Evolutionary conservation across 1,284 basidiomycete species (phyloP).

Genomic region (Laetiporus sulphureus): DNA sequence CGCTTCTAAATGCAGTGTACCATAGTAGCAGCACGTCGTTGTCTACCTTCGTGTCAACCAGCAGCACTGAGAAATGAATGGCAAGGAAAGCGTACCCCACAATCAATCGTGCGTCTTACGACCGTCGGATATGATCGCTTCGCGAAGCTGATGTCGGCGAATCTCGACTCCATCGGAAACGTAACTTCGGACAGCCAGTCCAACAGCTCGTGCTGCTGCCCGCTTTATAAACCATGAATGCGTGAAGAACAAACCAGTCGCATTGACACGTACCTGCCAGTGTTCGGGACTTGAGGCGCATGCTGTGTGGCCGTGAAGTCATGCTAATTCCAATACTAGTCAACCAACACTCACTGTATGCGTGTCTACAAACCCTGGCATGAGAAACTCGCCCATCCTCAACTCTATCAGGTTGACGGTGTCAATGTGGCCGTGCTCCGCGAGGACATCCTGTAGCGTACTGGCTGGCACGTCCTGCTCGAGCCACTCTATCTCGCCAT

Average conservation of each 20-base stretch:
- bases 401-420: slow-evolving; percentile 40
- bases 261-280: slow-evolving; percentile 48
- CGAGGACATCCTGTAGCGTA: slow-evolving; percentile 37
- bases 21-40: slow-evolving; percentile 92
- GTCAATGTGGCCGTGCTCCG: slow-evolving; percentile 30
- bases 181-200: slow-evolving; percentile 88
- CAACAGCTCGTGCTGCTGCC: slow-evolving; percentile 79
- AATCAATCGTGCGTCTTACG: slow-evolving; percentile 69
- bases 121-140: slow-evolving; percentile 64
- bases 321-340: neutral
- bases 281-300: slow-evolving; percentile 83
- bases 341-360: slow-evolving; percentile 69
- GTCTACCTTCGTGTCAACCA: slow-evolving; percentile 44
- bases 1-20: slow-evolving; percentile 75
- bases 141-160: slow-evolving; percentile 71
- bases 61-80: neutral
- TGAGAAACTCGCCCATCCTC: slow-evolving; percentile 69
- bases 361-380: slow-evolving; percentile 88
- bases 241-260: neutral
- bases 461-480: slow-evolving; percentile 45
- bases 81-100: slow-evolving; percentile 52
- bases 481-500: slow-evolving; percentile 67
- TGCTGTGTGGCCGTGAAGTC: slow-evolving; percentile 44
- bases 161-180: slow-evolving; percentile 86
- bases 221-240: slow-evolving; percentile 34